Conservation (phyloP, 1,284 basidiomycete genomes). For the Cryptococcus sp. region DNA sequence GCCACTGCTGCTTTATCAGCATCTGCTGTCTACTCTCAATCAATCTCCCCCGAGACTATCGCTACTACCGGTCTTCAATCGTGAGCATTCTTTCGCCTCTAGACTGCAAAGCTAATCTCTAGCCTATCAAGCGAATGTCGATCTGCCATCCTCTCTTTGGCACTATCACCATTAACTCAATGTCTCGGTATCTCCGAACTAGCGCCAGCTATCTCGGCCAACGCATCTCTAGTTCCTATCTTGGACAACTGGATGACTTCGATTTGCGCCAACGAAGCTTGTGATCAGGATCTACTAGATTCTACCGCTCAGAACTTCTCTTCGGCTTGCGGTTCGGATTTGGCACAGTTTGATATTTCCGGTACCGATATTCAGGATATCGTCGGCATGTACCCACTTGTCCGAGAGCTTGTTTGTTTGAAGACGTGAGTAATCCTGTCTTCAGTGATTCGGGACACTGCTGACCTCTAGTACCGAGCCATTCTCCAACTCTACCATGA, state of each 20-base stretch:
- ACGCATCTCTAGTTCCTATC: constrained; percentile 31
- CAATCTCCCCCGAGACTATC: background rate
- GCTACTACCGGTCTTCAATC: background rate
- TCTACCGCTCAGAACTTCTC: constrained; percentile 25
- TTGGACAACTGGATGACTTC: constrained; percentile 34
- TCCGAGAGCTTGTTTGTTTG: constrained; percentile 42
- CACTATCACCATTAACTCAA: background rate
- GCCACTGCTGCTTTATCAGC: background rate
- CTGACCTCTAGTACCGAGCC: background rate
- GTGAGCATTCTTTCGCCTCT: background rate
- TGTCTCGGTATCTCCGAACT: background rate
- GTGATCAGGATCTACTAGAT: constrained; percentile 33
- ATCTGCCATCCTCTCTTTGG: background rate
- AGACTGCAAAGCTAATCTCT: background rate
- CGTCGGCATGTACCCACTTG: constrained; percentile 33
- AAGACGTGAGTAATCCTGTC: constrained; percentile 27
- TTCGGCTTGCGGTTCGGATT: constrained; percentile 31
- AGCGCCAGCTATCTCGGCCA: constrained; percentile 19
- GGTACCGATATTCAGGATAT: constrained; percentile 21
- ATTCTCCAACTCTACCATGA: background rate
- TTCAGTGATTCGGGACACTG: constrained; percentile 1
- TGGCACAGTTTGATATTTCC: constrained; percentile 27
- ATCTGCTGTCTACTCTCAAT: background rate
- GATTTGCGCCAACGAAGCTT: constrained; percentile 34
- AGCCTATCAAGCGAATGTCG: background rate